Evolutionary conservation across 1,284 basidiomycete genomes (phyloP), one percentile per base, ranked within the genome.

Genomic region (Papiliotrema laurentii): DNA sequence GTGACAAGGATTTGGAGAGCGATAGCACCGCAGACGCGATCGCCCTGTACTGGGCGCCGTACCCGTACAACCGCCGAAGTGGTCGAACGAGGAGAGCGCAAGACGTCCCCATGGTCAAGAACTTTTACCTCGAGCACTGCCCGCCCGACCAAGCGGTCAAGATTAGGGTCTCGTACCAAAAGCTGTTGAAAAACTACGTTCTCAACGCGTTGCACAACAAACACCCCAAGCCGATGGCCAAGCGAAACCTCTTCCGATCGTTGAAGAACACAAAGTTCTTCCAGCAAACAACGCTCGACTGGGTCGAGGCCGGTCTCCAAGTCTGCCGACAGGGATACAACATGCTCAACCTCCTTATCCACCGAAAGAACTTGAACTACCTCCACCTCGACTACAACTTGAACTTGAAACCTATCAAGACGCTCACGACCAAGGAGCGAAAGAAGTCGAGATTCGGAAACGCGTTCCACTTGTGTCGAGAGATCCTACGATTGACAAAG

Each of bases 371-470:
- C 72, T 75, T 98, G 72, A 97, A 97, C 72, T 97, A 97, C 72
- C 70, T 77, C 13, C 76, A 77, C 60, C 69, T 77, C 52, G 76
- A 77, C 59, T 78, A 77, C 72, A 78, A 77, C 66, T 61, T 72
- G 49, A 74, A 72, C 58, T 56, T 73, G 53, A 97, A 97, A 77
- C 94, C 94, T 11, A 93, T 97, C 71, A 98, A 98, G 80, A 99
- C 96, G 1, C 78, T 99, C 42, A 98, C 96, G 5, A 99, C 96
- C 18, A 99, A 99, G 75, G 96, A 99, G 76, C 87, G 96, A 49
- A 98, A 99, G 78, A 98, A 98, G 79, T 97, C 93, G 43, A 89
- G 96, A 59, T 98, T 98, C 76, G 96, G 96, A 79, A 99, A 99
- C 73, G 94, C 96, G 7, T 98, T 80, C 70, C 96, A 98, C 72